These are phyloP conservation scores for Exophiala dermatitidis DNA, from an alignment of 2,329 filamentous ascomycete genomes.

Conservation along the genomic window DNA sequence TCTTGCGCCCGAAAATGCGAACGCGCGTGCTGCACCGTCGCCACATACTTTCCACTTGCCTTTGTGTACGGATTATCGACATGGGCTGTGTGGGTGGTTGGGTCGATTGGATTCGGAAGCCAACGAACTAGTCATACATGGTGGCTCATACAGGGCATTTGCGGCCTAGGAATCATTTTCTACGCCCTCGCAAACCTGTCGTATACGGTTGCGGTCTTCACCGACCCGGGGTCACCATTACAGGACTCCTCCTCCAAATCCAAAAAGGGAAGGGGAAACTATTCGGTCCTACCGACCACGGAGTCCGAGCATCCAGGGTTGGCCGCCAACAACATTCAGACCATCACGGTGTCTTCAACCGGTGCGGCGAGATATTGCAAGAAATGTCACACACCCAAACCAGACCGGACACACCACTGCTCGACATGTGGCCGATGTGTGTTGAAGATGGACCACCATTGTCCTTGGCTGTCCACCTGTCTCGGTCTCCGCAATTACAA, in stretches of 20 bases:
- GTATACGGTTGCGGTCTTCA: conserved; percentile 92
- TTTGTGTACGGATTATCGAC: conserved; percentile 88
- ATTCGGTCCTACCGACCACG: conserved; percentile 73
- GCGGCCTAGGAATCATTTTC: conserved; percentile 60
- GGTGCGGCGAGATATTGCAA: conserved; percentile 89
- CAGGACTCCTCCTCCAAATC: conserved; percentile 3
- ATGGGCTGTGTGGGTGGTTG: conserved; percentile 86
- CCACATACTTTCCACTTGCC: conserved; percentile 75
- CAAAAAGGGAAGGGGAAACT: conserved; percentile 40
- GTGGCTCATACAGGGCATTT: conserved; percentile 34
- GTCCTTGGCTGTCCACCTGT: conserved; percentile 94
- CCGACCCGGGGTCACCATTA: conserved; percentile 66
- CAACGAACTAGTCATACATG: conserved; percentile 17
- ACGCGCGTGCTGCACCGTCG: conserved; percentile 71
- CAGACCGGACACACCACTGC: conserved; percentile 94
- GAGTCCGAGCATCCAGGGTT: conserved; percentile 39
- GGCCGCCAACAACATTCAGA: conserved; percentile 47
- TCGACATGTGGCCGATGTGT: conserved; percentile 90
- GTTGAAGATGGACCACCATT: conserved; percentile 99
- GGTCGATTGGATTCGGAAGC: conserved; percentile 54
- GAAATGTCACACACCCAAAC: conserved; percentile 91
- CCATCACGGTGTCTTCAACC: conserved; percentile 86
- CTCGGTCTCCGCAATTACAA: conserved; percentile 94
- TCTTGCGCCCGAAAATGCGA: conserved; percentile 52
- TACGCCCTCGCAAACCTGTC: conserved; percentile 77